A percentile compares a stretch with the other conserved stretches of the same genome.
Conservation (phyloP, 1,139 yeast species). For the Diutina neorugosa region DNA sequence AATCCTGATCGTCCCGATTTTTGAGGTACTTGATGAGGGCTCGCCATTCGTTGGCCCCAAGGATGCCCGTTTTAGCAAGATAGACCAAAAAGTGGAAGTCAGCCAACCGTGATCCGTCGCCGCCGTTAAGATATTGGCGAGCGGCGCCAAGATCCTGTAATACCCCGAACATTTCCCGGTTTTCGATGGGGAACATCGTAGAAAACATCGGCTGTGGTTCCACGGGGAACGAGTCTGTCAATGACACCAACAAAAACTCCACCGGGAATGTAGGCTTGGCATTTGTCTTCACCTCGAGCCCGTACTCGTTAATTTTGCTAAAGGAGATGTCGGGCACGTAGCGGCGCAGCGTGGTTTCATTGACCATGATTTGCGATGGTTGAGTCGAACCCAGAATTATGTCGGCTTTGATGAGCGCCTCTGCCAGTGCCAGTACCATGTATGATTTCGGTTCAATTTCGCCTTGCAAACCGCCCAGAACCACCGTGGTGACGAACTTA, state of each 20-base stretch:
- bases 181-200: conserved; percentile 55
- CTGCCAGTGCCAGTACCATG: conserved; percentile 83
- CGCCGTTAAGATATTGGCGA: conserved; percentile 31
- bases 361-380: conserved; percentile 78
- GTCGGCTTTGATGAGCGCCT: conserved; percentile 79
- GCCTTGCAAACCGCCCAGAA: conserved; percentile 75
- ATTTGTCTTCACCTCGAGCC: conserved; percentile 71
- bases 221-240: conserved; percentile 87
- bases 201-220: conserved; percentile 41
- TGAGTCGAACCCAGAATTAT: conserved; percentile 81
- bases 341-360: conserved; percentile 54
- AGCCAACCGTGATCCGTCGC: conserved; percentile 29
- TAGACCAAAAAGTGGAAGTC: conserved; percentile 70
- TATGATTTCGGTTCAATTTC: conserved; percentile 87
- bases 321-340: conserved; percentile 94
- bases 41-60: conserved; percentile 38
- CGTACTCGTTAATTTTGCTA: conserved; percentile 78
- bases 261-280: conserved; percentile 97
- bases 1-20: conserved; percentile 27
- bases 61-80: conserved; percentile 39
- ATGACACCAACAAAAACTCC: conserved; percentile 76
- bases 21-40: conserved; percentile 33
- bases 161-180: conserved; percentile 64
- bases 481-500: conserved; percentile 85
- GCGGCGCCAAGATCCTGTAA: conserved; percentile 47